Evolutionary conservation across 2,329 filamentous ascomycete genomes (phyloP).

Genomic region (Coleophoma crateriformis): DNA sequence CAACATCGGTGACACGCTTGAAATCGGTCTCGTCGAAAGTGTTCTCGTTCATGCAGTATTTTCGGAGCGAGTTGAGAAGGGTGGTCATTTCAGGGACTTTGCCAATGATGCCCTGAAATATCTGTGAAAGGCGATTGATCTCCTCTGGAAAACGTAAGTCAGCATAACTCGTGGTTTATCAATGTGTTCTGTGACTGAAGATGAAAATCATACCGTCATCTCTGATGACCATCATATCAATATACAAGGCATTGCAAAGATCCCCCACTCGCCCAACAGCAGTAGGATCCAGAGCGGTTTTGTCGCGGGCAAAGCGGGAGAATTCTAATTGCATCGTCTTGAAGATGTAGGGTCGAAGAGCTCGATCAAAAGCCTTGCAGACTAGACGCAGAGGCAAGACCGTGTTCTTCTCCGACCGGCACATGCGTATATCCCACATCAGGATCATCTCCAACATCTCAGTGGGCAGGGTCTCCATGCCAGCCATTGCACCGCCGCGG

Average conservation of each 20-base stretch:
- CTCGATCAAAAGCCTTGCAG: conserved; percentile 41
- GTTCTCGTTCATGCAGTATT: conserved; percentile 41
- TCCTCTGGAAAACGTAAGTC: conserved; percentile 32
- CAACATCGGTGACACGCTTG: conserved; percentile 31
- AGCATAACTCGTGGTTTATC: conserved; percentile 1
- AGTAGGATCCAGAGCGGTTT: conserved; percentile 30
- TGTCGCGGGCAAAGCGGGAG: conserved; percentile 34
- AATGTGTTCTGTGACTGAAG: too few species aligned
- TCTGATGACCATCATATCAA: conserved; percentile 47
- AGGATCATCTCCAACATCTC: conserved; percentile 44
- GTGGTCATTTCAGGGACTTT: conserved; percentile 36
- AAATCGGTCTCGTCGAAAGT: conserved; percentile 47
- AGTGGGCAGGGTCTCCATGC: conserved; percentile 40
- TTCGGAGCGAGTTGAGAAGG: conserved; percentile 37
- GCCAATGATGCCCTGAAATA: conserved; percentile 34
- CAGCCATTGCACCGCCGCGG: neutral
- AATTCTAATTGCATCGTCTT: conserved; percentile 45
- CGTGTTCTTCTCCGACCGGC: conserved; percentile 35
- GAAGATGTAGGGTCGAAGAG: conserved; percentile 39
- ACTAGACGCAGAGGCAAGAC: conserved; percentile 41
- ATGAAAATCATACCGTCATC: conserved; percentile 37
- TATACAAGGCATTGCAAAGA: conserved; percentile 42
- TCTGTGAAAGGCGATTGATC: conserved; percentile 38
- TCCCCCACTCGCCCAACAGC: conserved; percentile 39
- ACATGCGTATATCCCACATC: conserved; percentile 32